Evolutionary conservation across 441 rosid species (phyloP).

Genomic region (Pelargonium cotyledonis): DNA sequence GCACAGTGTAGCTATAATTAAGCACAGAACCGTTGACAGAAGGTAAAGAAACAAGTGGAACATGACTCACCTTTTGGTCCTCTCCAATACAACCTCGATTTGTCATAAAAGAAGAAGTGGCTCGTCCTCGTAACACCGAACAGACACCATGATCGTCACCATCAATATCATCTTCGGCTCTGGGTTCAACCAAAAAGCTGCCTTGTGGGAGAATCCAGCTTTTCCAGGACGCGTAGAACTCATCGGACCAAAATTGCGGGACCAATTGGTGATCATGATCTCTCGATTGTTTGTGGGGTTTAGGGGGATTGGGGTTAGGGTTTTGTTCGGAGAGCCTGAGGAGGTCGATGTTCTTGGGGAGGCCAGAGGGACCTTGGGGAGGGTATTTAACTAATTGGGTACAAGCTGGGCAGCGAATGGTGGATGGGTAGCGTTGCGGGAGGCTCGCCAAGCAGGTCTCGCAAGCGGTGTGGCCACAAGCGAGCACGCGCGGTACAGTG

Average conservation of each 20-base stretch:
- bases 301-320: slow-evolving; percentile 10
- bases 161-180: slow-evolving; percentile 1
- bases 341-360: slow-evolving; percentile 91
- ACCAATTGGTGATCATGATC: slow-evolving; percentile 26
- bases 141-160: background rate
- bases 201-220: slow-evolving; percentile 44
- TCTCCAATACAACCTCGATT: slow-evolving; percentile 7
- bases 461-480: slow-evolving; percentile 81
- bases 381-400: slow-evolving; percentile 76
- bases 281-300: slow-evolving; percentile 9
- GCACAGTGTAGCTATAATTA: slow-evolving; percentile 40
- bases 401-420: slow-evolving; percentile 85
- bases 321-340: slow-evolving; percentile 44
- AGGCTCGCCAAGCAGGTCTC: slow-evolving; percentile 54
- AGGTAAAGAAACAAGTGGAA: slow-evolving; percentile 39
- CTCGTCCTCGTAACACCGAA: slow-evolving; percentile 22
- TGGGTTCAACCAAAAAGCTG: slow-evolving; percentile 28
- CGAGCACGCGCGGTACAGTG: slow-evolving; percentile 70
- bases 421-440: slow-evolving; percentile 51
- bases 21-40: slow-evolving; percentile 32
- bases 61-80: slow-evolving; percentile 37
- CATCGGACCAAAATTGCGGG: slow-evolving; percentile 56
- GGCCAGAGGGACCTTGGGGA: slow-evolving; percentile 55
- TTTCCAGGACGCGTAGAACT: slow-evolving; percentile 60
- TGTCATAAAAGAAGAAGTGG: background rate